These are phyloP conservation scores for Fragaria nilgerrensis DNA, from an alignment of 306 rosid genomes.

Conservation along the genomic window DNA sequence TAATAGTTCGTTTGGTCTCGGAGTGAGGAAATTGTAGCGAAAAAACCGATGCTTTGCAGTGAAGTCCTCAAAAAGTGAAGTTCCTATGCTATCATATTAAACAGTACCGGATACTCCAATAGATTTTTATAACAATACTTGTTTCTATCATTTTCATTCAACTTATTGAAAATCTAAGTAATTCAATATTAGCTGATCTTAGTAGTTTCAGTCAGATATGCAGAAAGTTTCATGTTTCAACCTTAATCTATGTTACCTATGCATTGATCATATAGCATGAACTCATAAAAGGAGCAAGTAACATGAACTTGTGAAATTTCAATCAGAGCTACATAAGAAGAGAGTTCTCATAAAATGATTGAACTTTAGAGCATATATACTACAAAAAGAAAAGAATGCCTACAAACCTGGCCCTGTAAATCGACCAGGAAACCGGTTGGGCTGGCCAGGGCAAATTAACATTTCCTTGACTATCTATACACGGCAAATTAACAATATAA, in stretches of 20 bases:
- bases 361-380: slow-evolving; percentile 46
- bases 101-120: not conserved
- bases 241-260: not conserved
- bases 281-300: slow-evolving; percentile 47
- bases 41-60: not conserved
- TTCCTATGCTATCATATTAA: not conserved
- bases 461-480: no score
- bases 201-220: slow-evolving; percentile 2
- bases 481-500: no score
- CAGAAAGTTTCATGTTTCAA: slow-evolving; percentile 5
- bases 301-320: slow-evolving; percentile 36
- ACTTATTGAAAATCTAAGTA: not conserved
- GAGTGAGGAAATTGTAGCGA: not conserved
- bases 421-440: slow-evolving; percentile 54
- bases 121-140: not conserved
- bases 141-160: not conserved
- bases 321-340: slow-evolving; percentile 49
- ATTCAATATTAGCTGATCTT: not conserved
- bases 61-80: not conserved
- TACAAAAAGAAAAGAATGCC: slow-evolving; percentile 49
- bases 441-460: slow-evolving; percentile 76
- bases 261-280: slow-evolving; percentile 18
- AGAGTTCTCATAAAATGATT: slow-evolving; percentile 49
- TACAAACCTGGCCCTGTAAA: slow-evolving; percentile 72
- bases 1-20: not conserved